Conservation (phyloP, 176 grass and related monocot genomes). For the Hyparrhenia diplandra region DNA sequence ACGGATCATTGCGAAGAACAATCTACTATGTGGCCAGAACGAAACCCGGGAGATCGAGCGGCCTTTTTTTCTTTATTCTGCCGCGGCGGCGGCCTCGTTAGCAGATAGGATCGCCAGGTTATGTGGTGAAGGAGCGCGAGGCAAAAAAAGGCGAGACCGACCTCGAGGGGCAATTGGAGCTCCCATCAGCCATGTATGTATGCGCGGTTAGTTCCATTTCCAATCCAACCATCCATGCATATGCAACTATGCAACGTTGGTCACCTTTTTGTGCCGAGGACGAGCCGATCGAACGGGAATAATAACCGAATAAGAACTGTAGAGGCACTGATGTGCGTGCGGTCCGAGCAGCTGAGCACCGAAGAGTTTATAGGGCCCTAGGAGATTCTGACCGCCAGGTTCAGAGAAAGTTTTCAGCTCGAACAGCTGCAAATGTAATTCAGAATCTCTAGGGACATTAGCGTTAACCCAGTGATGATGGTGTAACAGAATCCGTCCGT, state of each 20-base stretch:
- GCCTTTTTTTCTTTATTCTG: no score
- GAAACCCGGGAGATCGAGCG: neutral
- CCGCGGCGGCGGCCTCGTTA: neutral
- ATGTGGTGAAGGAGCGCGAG: slow-evolving; percentile 5
- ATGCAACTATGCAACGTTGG: neutral
- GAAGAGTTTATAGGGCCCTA: no score
- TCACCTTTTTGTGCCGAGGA: no score
- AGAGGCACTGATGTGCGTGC: no score
- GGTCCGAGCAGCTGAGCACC: no score
- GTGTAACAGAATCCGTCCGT: neutral
- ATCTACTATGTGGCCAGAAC: slow-evolving; percentile 15
- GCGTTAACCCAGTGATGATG: neutral
- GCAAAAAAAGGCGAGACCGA: neutral
- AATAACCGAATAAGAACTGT: neutral
- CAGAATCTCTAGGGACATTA: neutral
- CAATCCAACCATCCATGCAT: neutral
- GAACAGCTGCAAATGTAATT: neutral
- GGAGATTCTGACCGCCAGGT: neutral
- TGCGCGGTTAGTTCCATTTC: no score
- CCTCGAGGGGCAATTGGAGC: neutral
- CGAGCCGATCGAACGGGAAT: no score
- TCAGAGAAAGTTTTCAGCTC: no score
- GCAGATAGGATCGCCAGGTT: slow-evolving; percentile 40
- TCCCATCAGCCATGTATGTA: no score
- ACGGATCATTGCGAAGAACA: neutral